phyloP scores from a whole-genome alignment of 176 grass and related monocot species.

The Carex scoparia region DNA sequence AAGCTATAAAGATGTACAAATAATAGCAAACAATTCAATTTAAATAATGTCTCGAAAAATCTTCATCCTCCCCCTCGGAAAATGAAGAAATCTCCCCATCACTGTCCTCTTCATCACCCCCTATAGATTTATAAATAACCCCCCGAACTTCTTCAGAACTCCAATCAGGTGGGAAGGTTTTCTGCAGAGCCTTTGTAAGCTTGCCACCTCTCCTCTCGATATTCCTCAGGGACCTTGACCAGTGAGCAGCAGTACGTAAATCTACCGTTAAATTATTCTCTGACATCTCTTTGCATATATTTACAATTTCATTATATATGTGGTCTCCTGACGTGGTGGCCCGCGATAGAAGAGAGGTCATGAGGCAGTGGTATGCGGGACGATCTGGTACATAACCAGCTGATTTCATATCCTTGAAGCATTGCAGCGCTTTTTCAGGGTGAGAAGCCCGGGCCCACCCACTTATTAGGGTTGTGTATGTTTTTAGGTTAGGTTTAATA shows the following conservation, averaged over 20 bases:
- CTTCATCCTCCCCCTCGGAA: slow-evolving; percentile 25
- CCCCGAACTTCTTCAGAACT: slow-evolving; percentile 50
- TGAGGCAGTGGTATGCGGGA: slow-evolving; percentile 86
- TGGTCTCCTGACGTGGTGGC: slow-evolving; percentile 62
- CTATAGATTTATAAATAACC: slow-evolving; percentile 30
- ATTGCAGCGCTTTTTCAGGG: slow-evolving; percentile 78
- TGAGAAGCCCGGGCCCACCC: slow-evolving; percentile 73
- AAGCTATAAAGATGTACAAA: background rate
- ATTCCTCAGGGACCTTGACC: slow-evolving; percentile 73
- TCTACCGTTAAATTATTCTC: slow-evolving; percentile 80
- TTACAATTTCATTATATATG: slow-evolving; percentile 66
- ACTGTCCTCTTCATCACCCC: slow-evolving; percentile 32
- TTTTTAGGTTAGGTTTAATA: slow-evolving; percentile 90
- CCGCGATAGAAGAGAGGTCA: slow-evolving; percentile 84
- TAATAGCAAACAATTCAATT: background rate
- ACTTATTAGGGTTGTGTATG: slow-evolving; percentile 95
- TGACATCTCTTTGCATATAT: slow-evolving; percentile 84
- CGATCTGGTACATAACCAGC: slow-evolving; percentile 56
- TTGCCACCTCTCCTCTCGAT: slow-evolving; percentile 78
- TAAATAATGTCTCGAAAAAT: slow-evolving; percentile 6
- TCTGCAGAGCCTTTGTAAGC: slow-evolving; percentile 88
- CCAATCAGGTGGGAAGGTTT: slow-evolving; percentile 93
- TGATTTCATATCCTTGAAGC: slow-evolving; percentile 79
- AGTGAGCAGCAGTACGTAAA: slow-evolving; percentile 80
- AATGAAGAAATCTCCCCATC: slow-evolving; percentile 14